Base-by-base conservation (phyloP, 2,329 filamentous ascomycete genomes). In the Phaeoacremonium minimum region DNA sequence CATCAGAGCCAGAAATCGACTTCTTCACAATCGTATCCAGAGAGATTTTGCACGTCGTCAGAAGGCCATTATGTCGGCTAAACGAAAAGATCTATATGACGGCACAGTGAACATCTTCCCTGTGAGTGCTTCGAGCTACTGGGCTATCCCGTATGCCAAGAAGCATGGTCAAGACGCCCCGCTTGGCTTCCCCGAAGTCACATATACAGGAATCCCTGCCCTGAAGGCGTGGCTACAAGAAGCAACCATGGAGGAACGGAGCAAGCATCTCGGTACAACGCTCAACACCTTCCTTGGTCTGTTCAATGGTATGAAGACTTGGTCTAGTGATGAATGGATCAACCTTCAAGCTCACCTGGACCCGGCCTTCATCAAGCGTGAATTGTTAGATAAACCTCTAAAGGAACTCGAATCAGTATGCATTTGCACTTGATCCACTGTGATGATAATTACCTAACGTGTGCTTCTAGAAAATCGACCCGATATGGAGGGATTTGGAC, bases 131-230 rank as follows among this genome's bases (percentile, higher is more conserved):
- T 17, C 18, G 13, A 26, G 16, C 4, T 35, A 26, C 33, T 35
- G 33, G 33, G 18, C 17, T 17, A 16, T n/a, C n/a, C n/a, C n/a
- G n/a, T n/a, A n/a, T n/a, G n/a, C n/a, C n/a, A n/a, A n/a, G n/a
- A n/a, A n/a, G n/a, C n/a, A n/a, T 28, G 14, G n/a, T 15, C 7
- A 13, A 35, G 22, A 35, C 16, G 5, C 15, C 11, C 33, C 33
- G 4, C 11, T 17, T 4, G 45, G 45, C n/a, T 47, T 47, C 28
- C 43, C 43, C 4, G 36, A 26, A 5, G 28, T 30, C 11, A 9
- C 11, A 13, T 47, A 44, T 28, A 39, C 43, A 13, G 45, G 45
- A 6, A 46, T 47, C 7, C 45, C 45, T 8, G 26, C 28, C 12
- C 35, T 47, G 12, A 30, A 32, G 2, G 33, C 7, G 14, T 47